Evolutionary conservation across 257 asterid genomes (phyloP).

Genomic region (Solanum arcanum): DNA sequence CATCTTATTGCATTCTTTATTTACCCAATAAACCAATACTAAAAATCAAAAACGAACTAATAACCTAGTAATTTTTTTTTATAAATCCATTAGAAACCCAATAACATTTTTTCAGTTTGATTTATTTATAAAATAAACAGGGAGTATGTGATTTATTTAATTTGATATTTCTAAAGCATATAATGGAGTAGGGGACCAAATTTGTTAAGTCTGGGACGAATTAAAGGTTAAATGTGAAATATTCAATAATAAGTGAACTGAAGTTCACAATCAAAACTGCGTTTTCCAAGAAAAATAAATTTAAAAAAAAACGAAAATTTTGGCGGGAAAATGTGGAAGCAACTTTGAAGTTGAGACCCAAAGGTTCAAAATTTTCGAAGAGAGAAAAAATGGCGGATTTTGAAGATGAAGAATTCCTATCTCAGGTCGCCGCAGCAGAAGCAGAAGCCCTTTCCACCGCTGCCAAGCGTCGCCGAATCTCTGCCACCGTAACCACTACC

Average conservation of each 20-base stretch:
- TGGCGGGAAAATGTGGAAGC: neutral
- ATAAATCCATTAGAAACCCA: no score
- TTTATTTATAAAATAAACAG: no score
- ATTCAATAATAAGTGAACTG: neutral
- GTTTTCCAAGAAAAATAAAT: neutral
- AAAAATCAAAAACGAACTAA: no score
- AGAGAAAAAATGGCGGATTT: constrained; percentile 3
- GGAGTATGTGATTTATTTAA: no score
- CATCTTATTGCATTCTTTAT: no score
- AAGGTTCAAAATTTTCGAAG: neutral
- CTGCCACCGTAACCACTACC: neutral
- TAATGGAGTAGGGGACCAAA: neutral
- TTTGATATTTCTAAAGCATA: neutral
- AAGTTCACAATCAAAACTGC: neutral
- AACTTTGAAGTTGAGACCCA: neutral
- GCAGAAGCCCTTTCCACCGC: constrained; percentile 6
- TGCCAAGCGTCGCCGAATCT: constrained; percentile 1
- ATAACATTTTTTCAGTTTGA: no score
- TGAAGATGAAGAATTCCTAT: constrained; percentile 7
- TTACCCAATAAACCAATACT: no score
- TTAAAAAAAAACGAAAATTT: neutral
- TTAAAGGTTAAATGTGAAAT: neutral
- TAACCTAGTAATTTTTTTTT: no score
- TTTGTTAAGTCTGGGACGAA: neutral
- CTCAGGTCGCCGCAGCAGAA: constrained; percentile 6